Percentiles rank a stretch among this genome's conserved stretches.
Conservation (phyloP, 495 filamentous ascomycete genomes). For the Xylaria cubensis region DNA sequence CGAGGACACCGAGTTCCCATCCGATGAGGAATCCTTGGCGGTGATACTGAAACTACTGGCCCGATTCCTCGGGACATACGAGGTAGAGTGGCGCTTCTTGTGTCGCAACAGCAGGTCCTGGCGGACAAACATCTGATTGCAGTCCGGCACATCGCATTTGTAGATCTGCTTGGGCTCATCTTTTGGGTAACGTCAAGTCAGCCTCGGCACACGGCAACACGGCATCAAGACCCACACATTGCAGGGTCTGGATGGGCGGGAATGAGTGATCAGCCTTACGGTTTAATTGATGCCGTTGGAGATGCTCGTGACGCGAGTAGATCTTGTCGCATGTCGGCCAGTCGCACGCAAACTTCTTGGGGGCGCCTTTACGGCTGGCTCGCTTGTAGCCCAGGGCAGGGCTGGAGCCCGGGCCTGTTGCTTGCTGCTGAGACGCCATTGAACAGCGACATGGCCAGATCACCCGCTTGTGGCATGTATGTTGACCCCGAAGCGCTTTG, state of each 20-base stretch:
- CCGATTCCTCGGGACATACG: slow-evolving; percentile 89
- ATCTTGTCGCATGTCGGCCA: slow-evolving; percentile 89
- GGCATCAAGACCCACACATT: neutral
- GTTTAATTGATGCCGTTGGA: slow-evolving; percentile 64
- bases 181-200: slow-evolving; percentile 63
- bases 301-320: slow-evolving; percentile 94
- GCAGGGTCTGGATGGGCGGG: neutral
- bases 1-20: slow-evolving; percentile 38
- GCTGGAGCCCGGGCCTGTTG: slow-evolving; percentile 28
- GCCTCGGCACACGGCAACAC: slow-evolving; percentile 56
- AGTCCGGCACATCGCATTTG: slow-evolving; percentile 87
- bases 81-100: slow-evolving; percentile 88
- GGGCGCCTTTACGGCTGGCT: slow-evolving; percentile 57
- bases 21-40: slow-evolving; percentile 45
- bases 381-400: slow-evolving; percentile 49
- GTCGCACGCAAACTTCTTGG: slow-evolving; percentile 74
- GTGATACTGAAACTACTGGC: slow-evolving; percentile 73
- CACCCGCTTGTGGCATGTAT: slow-evolving; percentile 30
- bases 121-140: slow-evolving; percentile 87
- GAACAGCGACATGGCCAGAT: slow-evolving; percentile 40
- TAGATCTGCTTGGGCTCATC: slow-evolving; percentile 97
- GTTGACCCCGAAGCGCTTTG: slow-evolving; percentile 9
- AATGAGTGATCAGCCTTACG: slow-evolving; percentile 39
- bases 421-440: slow-evolving; percentile 42
- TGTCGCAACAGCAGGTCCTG: slow-evolving; percentile 92